These are phyloP conservation scores for Pleurotus tuoliensis DNA, from an alignment of 768 basidiomycete species.

Conservation along the genomic window DNA sequence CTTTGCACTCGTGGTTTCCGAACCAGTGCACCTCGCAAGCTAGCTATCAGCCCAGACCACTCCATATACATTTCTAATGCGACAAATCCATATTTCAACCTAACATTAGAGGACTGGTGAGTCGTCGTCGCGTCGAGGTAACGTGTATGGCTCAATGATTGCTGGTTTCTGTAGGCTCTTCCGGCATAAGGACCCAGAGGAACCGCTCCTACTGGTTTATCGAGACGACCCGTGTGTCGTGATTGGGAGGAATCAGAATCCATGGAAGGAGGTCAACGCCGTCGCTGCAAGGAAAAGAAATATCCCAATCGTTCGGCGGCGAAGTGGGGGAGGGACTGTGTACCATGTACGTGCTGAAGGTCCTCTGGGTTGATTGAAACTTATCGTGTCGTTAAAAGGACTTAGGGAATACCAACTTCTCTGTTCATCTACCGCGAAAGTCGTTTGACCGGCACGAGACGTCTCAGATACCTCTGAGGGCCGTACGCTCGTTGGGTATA, in stretches of 20 bases:
- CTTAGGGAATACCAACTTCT: constrained; percentile 95
- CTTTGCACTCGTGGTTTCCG: neutral
- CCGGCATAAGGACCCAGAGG: constrained; percentile 60
- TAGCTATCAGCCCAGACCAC: constrained; percentile 30
- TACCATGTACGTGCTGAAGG: constrained; percentile 70
- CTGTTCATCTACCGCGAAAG: constrained; percentile 80
- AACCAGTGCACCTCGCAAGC: neutral
- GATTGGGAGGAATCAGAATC: constrained; percentile 95
- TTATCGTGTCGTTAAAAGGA: constrained; percentile 52
- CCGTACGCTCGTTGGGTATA: constrained; percentile 73
- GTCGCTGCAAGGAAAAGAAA: constrained; percentile 42
- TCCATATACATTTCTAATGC: constrained; percentile 74
- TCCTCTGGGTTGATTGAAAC: no score
- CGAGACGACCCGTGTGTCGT: constrained; percentile 86
- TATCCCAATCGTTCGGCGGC: constrained; percentile 77
- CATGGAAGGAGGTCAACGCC: constrained; percentile 96
- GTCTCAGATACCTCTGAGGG: constrained; percentile 70
- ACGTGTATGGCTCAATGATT: neutral
- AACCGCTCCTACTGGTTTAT: constrained; percentile 82
- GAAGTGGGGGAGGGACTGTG: constrained; percentile 94
- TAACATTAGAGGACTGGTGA: constrained; percentile 88
- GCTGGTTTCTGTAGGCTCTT: constrained; percentile 39
- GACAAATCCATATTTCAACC: constrained; percentile 83
- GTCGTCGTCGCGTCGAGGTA: constrained; percentile 15
- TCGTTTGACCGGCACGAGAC: constrained; percentile 80